Conservation (phyloP, 2,329 filamentous ascomycete species). For the Ophiostoma triangulosporum region DNA sequence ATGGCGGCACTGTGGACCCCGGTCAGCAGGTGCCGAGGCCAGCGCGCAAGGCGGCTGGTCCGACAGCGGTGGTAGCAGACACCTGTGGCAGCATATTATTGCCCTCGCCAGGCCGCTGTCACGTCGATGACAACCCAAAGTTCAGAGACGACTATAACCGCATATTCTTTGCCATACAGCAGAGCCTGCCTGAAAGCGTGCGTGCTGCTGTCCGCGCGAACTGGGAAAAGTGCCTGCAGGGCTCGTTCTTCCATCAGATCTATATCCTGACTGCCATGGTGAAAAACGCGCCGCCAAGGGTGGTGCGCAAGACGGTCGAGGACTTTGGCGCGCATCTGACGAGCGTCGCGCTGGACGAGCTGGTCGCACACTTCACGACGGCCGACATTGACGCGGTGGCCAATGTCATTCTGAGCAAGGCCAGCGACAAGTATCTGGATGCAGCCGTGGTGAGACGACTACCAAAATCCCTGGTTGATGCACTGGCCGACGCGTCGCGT, state of each 20-base stretch:
- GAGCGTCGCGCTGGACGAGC: slow-evolving; percentile 25
- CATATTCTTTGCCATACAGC: slow-evolving; percentile 27
- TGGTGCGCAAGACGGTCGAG: slow-evolving; percentile 26
- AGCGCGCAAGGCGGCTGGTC: not conserved
- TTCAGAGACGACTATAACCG: slow-evolving; percentile 27
- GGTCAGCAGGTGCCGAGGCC: not conserved
- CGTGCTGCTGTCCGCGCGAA: slow-evolving; percentile 35
- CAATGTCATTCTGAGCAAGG: slow-evolving; percentile 30
- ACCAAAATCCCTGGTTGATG: slow-evolving; percentile 39
- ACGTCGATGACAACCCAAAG: slow-evolving; percentile 17
- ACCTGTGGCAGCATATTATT: not conserved
- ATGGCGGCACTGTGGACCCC: not conserved
- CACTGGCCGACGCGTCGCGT: slow-evolving; percentile 41
- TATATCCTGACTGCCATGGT: slow-evolving; percentile 40
- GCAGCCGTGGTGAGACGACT: slow-evolving; percentile 37
- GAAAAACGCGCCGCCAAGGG: slow-evolving; percentile 26
- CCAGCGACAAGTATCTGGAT: slow-evolving; percentile 37
- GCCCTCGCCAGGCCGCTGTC: not conserved
- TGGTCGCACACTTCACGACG: slow-evolving; percentile 27
- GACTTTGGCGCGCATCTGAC: slow-evolving; percentile 35
- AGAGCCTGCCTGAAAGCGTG: slow-evolving; percentile 30
- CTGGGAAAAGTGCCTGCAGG: slow-evolving; percentile 35
- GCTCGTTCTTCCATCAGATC: slow-evolving; percentile 37
- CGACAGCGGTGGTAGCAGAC: not conserved
- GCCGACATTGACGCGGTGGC: slow-evolving; percentile 33